Percentiles rank a stretch among this genome's conserved stretches.
phyloP scores from a whole-genome alignment of 2,329 filamentous ascomycete genomes.

The Bipolaris victoriae region DNA sequence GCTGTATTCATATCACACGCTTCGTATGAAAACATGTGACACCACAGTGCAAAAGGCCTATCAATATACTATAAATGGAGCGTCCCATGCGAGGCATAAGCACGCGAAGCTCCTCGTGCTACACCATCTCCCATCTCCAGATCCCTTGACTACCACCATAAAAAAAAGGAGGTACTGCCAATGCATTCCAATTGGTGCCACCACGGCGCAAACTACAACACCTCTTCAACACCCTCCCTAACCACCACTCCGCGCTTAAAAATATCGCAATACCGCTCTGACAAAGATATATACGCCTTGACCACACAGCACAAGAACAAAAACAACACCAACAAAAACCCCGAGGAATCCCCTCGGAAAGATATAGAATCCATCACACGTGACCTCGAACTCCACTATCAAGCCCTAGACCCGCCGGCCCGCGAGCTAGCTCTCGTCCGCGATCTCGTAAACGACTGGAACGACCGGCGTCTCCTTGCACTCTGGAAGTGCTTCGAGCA shows the following conservation, averaged over 20 bases:
- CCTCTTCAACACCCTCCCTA: background rate
- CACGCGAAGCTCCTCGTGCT: background rate
- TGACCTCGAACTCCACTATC: background rate
- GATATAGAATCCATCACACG: background rate
- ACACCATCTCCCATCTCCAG: background rate
- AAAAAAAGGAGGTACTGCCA: no score
- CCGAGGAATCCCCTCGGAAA: background rate
- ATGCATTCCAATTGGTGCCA: background rate
- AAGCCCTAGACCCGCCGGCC: background rate
- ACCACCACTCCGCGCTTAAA: background rate
- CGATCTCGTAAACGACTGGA: background rate
- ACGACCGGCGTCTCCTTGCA: background rate
- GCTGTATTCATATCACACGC: background rate
- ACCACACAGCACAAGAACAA: background rate
- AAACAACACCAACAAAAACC: background rate
- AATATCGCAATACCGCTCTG: background rate
- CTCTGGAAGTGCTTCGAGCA: background rate
- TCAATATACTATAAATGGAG: background rate
- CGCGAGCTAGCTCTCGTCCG: background rate
- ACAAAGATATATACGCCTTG: background rate
- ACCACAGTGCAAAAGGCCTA: background rate
- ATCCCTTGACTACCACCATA: no score
- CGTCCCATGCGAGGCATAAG: background rate
- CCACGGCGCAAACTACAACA: slow-evolving; percentile 1
- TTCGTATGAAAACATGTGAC: background rate